Base-by-base conservation (phyloP, 2,329 filamentous ascomycete species). In the Neonectria magnoliae region DNA sequence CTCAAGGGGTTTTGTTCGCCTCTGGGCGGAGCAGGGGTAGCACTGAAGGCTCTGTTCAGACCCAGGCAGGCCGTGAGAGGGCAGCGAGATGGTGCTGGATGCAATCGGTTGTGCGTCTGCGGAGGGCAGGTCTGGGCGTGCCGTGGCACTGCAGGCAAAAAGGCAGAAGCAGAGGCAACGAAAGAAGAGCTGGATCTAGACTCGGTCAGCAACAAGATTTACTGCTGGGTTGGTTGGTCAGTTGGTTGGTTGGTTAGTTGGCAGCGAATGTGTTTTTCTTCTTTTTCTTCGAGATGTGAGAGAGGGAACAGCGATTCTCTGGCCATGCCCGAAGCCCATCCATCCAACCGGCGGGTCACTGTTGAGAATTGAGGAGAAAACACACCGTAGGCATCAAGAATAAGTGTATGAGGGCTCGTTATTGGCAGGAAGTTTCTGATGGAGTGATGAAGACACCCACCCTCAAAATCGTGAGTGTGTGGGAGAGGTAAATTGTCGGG, bases 81-180 rank as follows among this genome's bases (percentile, higher is more conserved):
- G 60, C 20, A 33, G 58, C 57, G 48, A 72, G 60, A 66, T 66
- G 62, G 53, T 41, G 58, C 66, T 51, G 59, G 62, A 71, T 73
- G 66, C 71, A 72, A 73, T 73, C 66, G 71, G 65, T 58, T 56
- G 51, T 71, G 71, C 68, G 64, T 72, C 53, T 64, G 58, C 66
- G 66, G 68, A 65, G 63, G 62, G 58, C 57, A 73, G 66, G 68
- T 62, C 68, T 66, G 69, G 69, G 71, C 60, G 60, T 59, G 64
- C 67, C 65, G 62, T 58, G 59, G 64, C 51, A 38, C 36, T n/a
- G 36, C 65, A 25, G 25, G 45, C 41, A 33, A 20, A 11, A 16
- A 47, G 51, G 36, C 29, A 31, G 52, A 47, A 57, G 38, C 38
- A 42, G n/a, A 42, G n/a, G n/a, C 38, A 42, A 5, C 38, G 38